These are phyloP conservation scores for Cokeromyces recurvatus DNA, from an alignment of 371 early-diverging fungal genomes.

Conservation along the genomic window DNA sequence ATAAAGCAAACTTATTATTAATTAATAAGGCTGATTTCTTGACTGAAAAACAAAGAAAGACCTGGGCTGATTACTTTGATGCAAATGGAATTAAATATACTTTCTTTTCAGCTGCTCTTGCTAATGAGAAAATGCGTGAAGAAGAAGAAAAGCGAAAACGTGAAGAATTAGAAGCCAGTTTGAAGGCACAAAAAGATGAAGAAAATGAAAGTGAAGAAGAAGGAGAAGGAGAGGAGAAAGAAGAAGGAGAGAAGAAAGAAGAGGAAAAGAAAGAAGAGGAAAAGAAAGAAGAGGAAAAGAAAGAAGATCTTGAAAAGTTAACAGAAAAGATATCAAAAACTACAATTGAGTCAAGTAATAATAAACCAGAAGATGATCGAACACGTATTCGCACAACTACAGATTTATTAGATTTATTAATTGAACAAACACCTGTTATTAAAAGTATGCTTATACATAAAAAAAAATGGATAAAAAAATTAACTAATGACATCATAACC, in stretches of 20 bases:
- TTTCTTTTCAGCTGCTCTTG: slow-evolving; percentile 86
- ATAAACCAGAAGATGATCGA: slow-evolving; percentile 32
- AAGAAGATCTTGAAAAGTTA: not conserved
- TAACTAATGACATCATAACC: too few species aligned
- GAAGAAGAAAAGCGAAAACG: slow-evolving; percentile 37
- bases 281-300: slow-evolving; percentile 10
- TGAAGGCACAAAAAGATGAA: slow-evolving; percentile 12
- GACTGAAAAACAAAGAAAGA: slow-evolving; percentile 55
- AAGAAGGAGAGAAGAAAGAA: slow-evolving; percentile 14
- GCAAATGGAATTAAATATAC: slow-evolving; percentile 72
- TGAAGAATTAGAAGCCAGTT: slow-evolving; percentile 30
- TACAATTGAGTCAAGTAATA: slow-evolving; percentile 9
- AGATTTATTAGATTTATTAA: slow-evolving; percentile 40
- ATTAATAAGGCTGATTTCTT: slow-evolving; percentile 99
- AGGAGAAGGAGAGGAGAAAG: slow-evolving; percentile 20
- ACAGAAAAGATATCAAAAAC: too few species aligned
- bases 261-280: slow-evolving; percentile 32
- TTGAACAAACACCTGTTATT: slow-evolving; percentile 31
- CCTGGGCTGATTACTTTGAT: slow-evolving; percentile 92
- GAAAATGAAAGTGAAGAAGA: slow-evolving; percentile 26
- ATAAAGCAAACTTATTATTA: slow-evolving; percentile 81
- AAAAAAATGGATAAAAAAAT: not conserved
- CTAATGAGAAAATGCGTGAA: slow-evolving; percentile 52
- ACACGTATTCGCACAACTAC: slow-evolving; percentile 44
- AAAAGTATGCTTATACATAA: slow-evolving; percentile 7